phyloP scores from a whole-genome alignment of 2,329 filamentous ascomycete species.

The Passalora sequoiae region DNA sequence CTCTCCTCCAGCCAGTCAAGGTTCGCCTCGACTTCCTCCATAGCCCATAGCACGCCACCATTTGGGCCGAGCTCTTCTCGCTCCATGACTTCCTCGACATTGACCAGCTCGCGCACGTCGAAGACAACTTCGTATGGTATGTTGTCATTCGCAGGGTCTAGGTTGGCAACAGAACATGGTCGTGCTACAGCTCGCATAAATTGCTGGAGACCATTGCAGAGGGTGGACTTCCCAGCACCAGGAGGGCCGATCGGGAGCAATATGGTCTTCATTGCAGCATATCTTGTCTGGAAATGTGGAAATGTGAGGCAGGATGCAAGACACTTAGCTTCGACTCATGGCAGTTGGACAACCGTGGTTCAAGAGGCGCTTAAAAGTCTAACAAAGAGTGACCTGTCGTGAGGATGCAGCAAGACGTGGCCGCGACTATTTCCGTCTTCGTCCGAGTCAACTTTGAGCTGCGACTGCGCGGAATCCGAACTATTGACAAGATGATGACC shows the following conservation, averaged over 20 bases:
- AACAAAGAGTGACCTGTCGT: too few relatives aligned
- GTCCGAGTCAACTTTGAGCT: too few relatives aligned
- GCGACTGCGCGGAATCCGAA: too few relatives aligned
- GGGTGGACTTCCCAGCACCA: conserved; percentile 92
- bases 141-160: conserved; percentile 93
- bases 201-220: conserved; percentile 98
- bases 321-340: too few relatives aligned
- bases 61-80: conserved; percentile 88
- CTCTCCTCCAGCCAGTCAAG: conserved; percentile 85
- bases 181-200: conserved; percentile 94
- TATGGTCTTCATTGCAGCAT: conserved; percentile 26
- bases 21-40: conserved; percentile 92
- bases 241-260: conserved; percentile 62
- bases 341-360: too few relatives aligned
- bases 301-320: too few relatives aligned
- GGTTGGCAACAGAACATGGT: conserved; percentile 90
- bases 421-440: too few relatives aligned
- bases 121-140: conserved; percentile 84
- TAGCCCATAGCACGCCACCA: conserved; percentile 83
- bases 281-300: too few relatives aligned
- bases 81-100: conserved; percentile 90
- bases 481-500: too few relatives aligned
- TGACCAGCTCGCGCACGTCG: conserved; percentile 83
- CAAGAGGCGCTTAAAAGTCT: too few relatives aligned
- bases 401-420: too few relatives aligned